These are phyloP conservation scores for Penicillium sp. DNA, from an alignment of 2,329 filamentous ascomycete genomes.

Conservation along the genomic window DNA sequence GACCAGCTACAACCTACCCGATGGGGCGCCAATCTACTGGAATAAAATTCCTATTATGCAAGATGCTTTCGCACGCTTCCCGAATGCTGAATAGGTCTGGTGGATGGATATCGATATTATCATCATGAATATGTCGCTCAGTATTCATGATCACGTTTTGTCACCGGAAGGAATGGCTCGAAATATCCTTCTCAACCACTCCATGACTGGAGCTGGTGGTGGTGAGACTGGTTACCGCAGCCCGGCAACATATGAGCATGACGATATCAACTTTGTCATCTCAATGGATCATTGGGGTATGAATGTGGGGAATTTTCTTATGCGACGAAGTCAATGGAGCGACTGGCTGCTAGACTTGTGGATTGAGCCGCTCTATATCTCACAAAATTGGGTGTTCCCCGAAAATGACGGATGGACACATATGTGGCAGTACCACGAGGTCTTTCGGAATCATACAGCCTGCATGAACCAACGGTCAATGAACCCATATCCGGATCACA, in stretches of 20 bases:
- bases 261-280: conserved; percentile 23
- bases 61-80: conserved; percentile 15
- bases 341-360: conserved; percentile 20
- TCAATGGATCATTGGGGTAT: conserved; percentile 18
- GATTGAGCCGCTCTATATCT: conserved; percentile 22
- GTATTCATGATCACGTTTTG: conserved; percentile 20
- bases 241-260: conserved; percentile 12
- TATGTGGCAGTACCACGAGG: conserved; percentile 22
- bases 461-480: conserved; percentile 17
- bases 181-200: conserved; percentile 14
- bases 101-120: conserved; percentile 22
- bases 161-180: conserved; percentile 13
- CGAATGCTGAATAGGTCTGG: conserved; percentile 21
- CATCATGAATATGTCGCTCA: conserved; percentile 23
- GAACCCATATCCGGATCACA: conserved; percentile 21
- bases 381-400: conserved; percentile 21
- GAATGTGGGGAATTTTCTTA: conserved; percentile 19
- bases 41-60: conserved; percentile 19
- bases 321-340: conserved; percentile 21
- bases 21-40: conserved; percentile 19
- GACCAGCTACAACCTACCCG: conserved; percentile 19
- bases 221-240: conserved; percentile 14
- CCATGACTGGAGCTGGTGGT: conserved; percentile 13
- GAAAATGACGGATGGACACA: conserved; percentile 20
- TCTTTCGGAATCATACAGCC: conserved; percentile 15